A percentile compares a stretch with the other conserved stretches of the same genome.
phyloP scores from a whole-genome alignment of 1,284 basidiomycete genomes.

The Ceratobasidium sp. region DNA sequence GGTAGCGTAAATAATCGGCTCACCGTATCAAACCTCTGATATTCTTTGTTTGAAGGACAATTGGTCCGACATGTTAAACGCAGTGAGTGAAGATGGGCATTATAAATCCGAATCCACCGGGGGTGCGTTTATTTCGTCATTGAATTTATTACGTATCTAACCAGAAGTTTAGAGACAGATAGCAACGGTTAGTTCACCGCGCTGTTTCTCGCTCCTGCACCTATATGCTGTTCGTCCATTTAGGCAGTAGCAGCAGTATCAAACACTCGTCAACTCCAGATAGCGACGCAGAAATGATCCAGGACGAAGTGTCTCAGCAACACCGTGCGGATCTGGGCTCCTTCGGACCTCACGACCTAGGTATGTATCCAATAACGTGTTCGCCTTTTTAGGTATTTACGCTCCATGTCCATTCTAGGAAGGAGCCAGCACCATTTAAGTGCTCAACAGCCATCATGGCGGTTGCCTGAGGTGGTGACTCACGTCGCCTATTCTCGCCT shows the following conservation, averaged over 20 bases:
- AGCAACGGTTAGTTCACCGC: neutral
- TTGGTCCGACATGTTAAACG: slow-evolving; percentile 20
- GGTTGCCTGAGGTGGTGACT: neutral
- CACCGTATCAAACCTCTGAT: neutral
- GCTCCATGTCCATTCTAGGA: no score
- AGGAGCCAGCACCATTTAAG: no score
- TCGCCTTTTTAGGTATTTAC: no score
- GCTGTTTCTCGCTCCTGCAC: neutral
- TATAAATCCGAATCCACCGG: neutral
- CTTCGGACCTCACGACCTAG: no score
- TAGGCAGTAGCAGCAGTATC: neutral
- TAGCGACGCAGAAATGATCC: slow-evolving; percentile 14
- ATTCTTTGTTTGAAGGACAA: slow-evolving; percentile 7
- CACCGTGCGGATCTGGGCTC: no score
- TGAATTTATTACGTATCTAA: neutral
- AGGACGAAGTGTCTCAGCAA: neutral
- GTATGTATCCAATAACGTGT: no score
- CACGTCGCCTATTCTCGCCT: slow-evolving; percentile 24
- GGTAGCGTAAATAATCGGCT: neutral
- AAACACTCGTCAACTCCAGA: neutral
- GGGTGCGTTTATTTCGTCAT: neutral
- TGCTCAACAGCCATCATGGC: slow-evolving; percentile 2
- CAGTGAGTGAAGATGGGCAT: neutral
- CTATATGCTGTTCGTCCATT: no score
- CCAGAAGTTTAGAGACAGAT: neutral